Percentiles rank a stretch among this genome's conserved stretches.
Evolutionary conservation across 441 rosid genomes (phyloP).

Genomic region (Corymbia calophylla): DNA sequence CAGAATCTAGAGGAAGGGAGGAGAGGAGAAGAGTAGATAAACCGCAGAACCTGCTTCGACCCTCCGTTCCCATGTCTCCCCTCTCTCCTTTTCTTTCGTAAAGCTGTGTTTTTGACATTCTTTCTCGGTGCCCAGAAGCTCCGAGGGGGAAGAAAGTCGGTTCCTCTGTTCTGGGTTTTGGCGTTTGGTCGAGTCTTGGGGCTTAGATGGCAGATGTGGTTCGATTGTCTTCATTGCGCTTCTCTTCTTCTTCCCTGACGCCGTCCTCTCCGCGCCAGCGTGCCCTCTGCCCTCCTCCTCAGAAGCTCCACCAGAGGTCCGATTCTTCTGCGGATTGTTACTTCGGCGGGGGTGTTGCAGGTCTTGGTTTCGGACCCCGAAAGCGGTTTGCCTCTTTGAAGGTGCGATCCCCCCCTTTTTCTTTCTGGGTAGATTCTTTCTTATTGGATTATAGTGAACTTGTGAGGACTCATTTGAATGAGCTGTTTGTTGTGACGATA

Average conservation of each 20-base stretch:
- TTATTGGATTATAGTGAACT: not conserved
- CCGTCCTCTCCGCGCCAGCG: slow-evolving; percentile 34
- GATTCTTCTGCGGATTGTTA: slow-evolving; percentile 17
- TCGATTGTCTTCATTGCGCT: slow-evolving; percentile 34
- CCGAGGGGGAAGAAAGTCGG: too few relatives aligned
- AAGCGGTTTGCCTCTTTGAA: slow-evolving; percentile 37
- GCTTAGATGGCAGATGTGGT: slow-evolving; percentile 60
- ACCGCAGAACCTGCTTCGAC: not conserved
- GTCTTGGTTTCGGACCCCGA: slow-evolving; percentile 22
- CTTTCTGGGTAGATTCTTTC: not conserved
- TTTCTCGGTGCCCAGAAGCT: not conserved
- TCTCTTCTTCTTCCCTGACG: slow-evolving; percentile 32
- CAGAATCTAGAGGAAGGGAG: not conserved
- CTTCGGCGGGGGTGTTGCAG: slow-evolving; percentile 12
- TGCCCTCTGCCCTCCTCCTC: slow-evolving; percentile 17
- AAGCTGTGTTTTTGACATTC: not conserved
- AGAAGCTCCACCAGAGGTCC: slow-evolving; percentile 31
- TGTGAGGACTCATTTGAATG: slow-evolving; percentile 7
- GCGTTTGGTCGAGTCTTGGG: not conserved
- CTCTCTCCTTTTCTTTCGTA: not conserved
- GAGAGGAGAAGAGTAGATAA: not conserved
- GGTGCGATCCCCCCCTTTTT: slow-evolving; percentile 19
- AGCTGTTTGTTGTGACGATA: not conserved
- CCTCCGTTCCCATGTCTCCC: not conserved
- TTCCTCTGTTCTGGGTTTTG: not conserved